A percentile compares a stretch with the other conserved stretches of the same genome.
These are phyloP conservation scores for Arabidopsis lyrata DNA, from an alignment of 441 rosid species.

Conservation along the genomic window DNA sequence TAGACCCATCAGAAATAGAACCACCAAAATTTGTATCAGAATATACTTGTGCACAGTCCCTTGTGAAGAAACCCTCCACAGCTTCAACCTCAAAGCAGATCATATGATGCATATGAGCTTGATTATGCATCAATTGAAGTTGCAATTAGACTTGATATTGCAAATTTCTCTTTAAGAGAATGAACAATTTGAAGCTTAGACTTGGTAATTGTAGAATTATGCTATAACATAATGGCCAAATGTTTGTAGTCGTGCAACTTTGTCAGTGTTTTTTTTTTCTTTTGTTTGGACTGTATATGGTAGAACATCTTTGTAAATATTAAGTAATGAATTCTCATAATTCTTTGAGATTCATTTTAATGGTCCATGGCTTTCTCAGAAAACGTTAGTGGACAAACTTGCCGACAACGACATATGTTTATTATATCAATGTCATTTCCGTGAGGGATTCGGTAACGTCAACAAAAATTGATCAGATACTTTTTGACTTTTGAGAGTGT, in stretches of 20 bases:
- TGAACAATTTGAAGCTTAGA: conserved; percentile 33
- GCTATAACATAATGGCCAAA: conserved; percentile 6
- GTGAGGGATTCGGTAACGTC: not conserved
- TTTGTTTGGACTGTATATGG: conserved; percentile 37
- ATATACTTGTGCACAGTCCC: conserved; percentile 74
- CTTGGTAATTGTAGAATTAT: conserved; percentile 30
- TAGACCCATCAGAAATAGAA: conserved; percentile 74
- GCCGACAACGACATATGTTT: conserved; percentile 14
- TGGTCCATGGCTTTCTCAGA: not conserved
- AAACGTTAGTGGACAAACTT: not conserved
- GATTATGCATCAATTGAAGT: conserved; percentile 33
- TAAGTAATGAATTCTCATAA: conserved; percentile 22
- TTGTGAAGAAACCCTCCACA: conserved; percentile 47
- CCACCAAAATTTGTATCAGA: conserved; percentile 67
- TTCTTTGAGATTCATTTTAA: conserved; percentile 19
- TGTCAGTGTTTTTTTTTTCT: not conserved
- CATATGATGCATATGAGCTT: conserved; percentile 39
- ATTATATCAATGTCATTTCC: not conserved
- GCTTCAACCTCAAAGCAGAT: conserved; percentile 38
- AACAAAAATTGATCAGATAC: not conserved
- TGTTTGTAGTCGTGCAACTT: conserved; percentile 19
- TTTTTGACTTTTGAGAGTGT: not conserved
- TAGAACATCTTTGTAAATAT: conserved; percentile 42
- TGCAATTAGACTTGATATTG: conserved; percentile 9
- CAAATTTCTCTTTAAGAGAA: conserved; percentile 32